These are phyloP conservation scores for Venturia oleaginea DNA, from an alignment of 2,329 filamentous ascomycete species.

Conservation along the genomic window DNA sequence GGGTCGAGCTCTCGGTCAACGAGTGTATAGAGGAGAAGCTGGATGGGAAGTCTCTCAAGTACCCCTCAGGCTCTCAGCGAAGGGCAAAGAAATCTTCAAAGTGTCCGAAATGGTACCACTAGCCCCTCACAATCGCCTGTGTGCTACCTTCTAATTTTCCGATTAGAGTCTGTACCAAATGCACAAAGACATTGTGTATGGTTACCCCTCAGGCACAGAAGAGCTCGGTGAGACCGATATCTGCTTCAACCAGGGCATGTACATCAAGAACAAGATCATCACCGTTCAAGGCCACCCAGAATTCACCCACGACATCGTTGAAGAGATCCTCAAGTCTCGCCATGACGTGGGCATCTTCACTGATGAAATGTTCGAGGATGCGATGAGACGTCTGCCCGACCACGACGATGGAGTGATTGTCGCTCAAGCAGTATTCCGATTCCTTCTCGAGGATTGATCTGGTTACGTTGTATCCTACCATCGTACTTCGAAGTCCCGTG, in stretches of 20 bases:
- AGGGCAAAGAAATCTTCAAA: conserved; percentile 64
- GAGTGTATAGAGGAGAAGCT: conserved; percentile 55
- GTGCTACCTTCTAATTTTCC: background rate
- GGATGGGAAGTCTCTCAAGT: conserved; percentile 81
- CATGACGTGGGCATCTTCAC: conserved; percentile 59
- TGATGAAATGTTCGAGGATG: conserved; percentile 60
- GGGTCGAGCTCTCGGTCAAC: conserved; percentile 58
- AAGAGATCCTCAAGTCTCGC: conserved; percentile 56
- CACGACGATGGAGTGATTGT: conserved; percentile 75
- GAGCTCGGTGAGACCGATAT: conserved; percentile 54
- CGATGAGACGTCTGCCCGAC: conserved; percentile 53
- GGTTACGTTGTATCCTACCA: background rate
- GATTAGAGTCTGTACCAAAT: conserved; percentile 69
- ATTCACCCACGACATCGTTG: conserved; percentile 63
- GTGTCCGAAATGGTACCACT: conserved; percentile 49
- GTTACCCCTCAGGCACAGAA: conserved; percentile 53
- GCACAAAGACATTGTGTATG: conserved; percentile 69
- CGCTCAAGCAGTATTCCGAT: conserved; percentile 64
- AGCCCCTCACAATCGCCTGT: background rate
- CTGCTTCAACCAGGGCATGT: conserved; percentile 75
- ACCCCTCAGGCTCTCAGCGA: conserved; percentile 55
- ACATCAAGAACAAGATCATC: conserved; percentile 55
- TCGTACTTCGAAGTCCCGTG: background rate
- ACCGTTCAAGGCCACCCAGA: conserved; percentile 84
- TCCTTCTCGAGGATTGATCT: conserved; percentile 51